Evolutionary conservation across 805 yeast genomes (phyloP), one percentile per base, ranked within the genome.

Genomic region (Pichia cephalocereana): DNA sequence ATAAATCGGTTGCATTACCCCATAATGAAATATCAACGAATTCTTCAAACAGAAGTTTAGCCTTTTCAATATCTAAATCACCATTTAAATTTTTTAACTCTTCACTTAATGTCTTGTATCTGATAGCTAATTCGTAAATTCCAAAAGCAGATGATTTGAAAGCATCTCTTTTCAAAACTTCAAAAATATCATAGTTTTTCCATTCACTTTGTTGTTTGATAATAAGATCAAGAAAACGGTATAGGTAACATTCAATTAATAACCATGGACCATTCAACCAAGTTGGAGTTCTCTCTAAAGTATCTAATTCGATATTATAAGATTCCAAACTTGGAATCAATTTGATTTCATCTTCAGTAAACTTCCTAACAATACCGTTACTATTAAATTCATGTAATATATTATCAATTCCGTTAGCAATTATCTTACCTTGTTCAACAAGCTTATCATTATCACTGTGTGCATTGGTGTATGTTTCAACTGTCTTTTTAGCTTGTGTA

Each of bases 1-100:
- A 88, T 60, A 93, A 74, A 65, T 93, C 99, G 5, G 97, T 87
- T 18, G 98, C 97, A 65, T 93, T 93, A 28, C 99, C 99, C 99
- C 99, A 93, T 46, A 93, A 68, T 0, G 96, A 86, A 47, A 91
- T 78, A 61, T 89, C 96, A 40, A 86, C 67, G 53, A 90, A 85
- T 63, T 93, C 99, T 52, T 73, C 77, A 70, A 89, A 90, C 41
- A 88, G 68, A 12, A 83, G 57, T 51, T 71, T 64, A 52, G 82
- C 64, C 0, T 74, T 63, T 6, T 76, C 80, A 1, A 52, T 51
- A 49, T 71, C 76, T 4, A 54, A 17, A n/a, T 8, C 4, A 8
- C n/a, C 12, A 3, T n/a, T 6, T 7, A 48, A 23, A 7, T 32
- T 17, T 26, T 44, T 46, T 28, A 36, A 15, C 15, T 44, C 45